Conservation (phyloP, 129 eudicot species). For the Flaveria robusta region DNA sequence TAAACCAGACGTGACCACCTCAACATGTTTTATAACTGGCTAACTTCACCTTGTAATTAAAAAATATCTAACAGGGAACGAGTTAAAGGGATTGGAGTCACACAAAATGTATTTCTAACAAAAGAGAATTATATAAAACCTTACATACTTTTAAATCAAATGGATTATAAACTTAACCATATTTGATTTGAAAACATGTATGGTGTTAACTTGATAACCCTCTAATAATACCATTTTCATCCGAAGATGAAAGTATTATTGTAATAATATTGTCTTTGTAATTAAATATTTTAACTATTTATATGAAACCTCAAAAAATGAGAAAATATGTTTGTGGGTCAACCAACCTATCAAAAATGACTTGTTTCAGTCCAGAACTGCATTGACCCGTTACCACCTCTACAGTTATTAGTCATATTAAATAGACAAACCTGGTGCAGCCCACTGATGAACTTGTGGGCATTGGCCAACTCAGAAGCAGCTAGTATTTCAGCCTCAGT, state of each 20-base stretch:
- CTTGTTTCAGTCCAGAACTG: not conserved
- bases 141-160: too few species aligned
- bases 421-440: constrained; percentile 47
- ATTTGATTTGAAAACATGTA: not conserved
- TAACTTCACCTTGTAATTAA: too few species aligned
- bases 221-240: not conserved
- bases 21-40: too few species aligned
- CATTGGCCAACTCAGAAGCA: constrained; percentile 75
- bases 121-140: too few species aligned
- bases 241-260: not conserved
- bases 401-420: not conserved
- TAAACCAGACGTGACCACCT: not conserved
- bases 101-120: not conserved
- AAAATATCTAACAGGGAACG: too few species aligned
- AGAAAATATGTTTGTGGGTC: not conserved
- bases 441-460: constrained; percentile 67
- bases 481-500: constrained; percentile 68
- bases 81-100: too few species aligned
- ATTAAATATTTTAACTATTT: too few species aligned
- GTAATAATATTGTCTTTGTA: not conserved
- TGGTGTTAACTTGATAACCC: not conserved
- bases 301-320: too few species aligned
- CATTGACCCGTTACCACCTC: not conserved
- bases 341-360: not conserved
- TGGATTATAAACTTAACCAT: too few species aligned